Percentiles rank a stretch among this genome's conserved stretches.
These are phyloP conservation scores for Fusarium miscanthi DNA, from an alignment of 2,329 filamentous ascomycete species.

Conservation along the genomic window DNA sequence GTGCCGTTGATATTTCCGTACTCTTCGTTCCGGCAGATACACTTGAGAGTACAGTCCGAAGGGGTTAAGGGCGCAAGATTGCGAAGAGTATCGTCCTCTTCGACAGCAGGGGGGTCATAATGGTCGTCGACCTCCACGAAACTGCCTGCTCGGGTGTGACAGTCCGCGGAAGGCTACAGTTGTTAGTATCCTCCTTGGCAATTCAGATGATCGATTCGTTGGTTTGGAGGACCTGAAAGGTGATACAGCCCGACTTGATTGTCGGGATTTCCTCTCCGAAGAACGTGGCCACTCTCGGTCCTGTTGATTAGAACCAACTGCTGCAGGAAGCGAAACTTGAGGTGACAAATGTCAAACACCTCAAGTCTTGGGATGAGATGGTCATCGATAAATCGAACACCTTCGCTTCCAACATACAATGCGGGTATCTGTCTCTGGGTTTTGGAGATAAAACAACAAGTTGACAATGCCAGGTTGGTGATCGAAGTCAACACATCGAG, in stretches of 20 bases:
- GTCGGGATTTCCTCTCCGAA: background rate
- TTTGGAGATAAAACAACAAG: too few relatives aligned
- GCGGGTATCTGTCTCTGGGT: background rate
- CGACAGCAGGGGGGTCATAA: too few relatives aligned
- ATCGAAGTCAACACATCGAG: background rate
- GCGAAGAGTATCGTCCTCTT: background rate
- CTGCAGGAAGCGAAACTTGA: background rate
- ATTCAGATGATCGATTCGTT: background rate
- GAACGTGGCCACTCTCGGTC: too few relatives aligned
- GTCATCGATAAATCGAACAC: accelerated
- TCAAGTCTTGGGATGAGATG: background rate
- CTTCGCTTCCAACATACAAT: background rate
- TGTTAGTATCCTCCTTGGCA: background rate
- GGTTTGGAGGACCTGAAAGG: background rate
- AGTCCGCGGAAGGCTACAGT: too few relatives aligned
- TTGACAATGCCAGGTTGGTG: background rate
- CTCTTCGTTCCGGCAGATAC: background rate
- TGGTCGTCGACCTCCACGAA: too few relatives aligned
- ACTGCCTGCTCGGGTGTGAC: too few relatives aligned
- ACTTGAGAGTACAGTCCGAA: accelerated
- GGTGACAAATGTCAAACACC: background rate
- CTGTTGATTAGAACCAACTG: background rate
- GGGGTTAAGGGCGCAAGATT: too few relatives aligned
- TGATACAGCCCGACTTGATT: background rate
- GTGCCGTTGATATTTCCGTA: background rate